Evolutionary conservation across 2,329 filamentous ascomycete species (phyloP).

Genomic region (Fusarium armeniacum): DNA sequence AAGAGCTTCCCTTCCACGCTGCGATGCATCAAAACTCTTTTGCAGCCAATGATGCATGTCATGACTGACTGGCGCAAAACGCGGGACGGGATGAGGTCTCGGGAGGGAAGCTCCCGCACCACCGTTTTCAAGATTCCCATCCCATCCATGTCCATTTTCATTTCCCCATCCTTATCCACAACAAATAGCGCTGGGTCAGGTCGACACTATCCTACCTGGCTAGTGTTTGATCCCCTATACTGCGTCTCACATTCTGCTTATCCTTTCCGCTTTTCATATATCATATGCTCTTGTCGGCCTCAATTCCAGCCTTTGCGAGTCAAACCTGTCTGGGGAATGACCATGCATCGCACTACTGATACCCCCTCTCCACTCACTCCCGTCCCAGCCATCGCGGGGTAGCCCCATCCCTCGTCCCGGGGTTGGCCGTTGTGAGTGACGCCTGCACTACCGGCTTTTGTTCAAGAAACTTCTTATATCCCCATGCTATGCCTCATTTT

Average conservation of each 20-base stretch:
- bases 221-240: conserved; percentile 1
- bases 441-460: conserved; percentile 34
- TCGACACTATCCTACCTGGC: neutral
- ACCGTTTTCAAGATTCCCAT: conserved; percentile 30
- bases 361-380: conserved; percentile 40
- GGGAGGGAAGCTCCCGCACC: conserved; percentile 46
- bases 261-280: conserved; percentile 17
- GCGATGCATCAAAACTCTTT: conserved; percentile 27
- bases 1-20: conserved; percentile 17
- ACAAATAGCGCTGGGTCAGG: neutral
- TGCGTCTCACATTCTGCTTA: conserved; percentile 8
- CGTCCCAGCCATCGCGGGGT: conserved; percentile 47
- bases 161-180: conserved; percentile 21
- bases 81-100: conserved; percentile 42
- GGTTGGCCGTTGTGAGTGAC: conserved; percentile 44
- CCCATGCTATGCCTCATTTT: conserved; percentile 35
- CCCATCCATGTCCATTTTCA: conserved; percentile 14
- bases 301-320: conserved; percentile 20
- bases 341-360: conserved; percentile 29
- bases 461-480: conserved; percentile 35
- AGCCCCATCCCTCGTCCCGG: conserved; percentile 44
- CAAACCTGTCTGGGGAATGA: conserved; percentile 25
- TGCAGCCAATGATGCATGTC: conserved; percentile 37
- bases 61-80: conserved; percentile 39
- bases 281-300: conserved; percentile 24